These are phyloP conservation scores for Kalaharituber pfeilii DNA, from an alignment of 2,329 filamentous ascomycete genomes.

Conservation along the genomic window DNA sequence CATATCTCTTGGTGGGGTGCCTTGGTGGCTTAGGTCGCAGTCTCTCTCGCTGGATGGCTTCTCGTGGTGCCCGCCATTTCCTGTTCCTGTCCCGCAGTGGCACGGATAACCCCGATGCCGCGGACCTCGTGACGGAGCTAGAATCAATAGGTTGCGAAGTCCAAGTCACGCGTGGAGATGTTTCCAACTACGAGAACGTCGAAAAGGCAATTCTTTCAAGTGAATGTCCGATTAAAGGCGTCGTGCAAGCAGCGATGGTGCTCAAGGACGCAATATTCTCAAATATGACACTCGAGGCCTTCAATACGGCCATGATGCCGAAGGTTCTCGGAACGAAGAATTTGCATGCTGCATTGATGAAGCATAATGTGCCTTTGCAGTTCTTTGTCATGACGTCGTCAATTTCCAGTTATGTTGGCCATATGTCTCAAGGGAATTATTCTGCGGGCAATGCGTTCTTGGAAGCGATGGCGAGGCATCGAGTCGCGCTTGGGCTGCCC, in stretches of 20 bases:
- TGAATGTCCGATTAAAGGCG: slow-evolving; percentile 22
- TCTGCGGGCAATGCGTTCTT: slow-evolving; percentile 35
- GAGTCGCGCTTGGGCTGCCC: slow-evolving; percentile 22
- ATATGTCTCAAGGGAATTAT: slow-evolving; percentile 37
- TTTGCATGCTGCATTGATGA: slow-evolving; percentile 33
- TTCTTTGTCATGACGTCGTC: slow-evolving; percentile 38
- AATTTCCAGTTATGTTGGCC: slow-evolving; percentile 36
- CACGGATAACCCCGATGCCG: slow-evolving; percentile 21
- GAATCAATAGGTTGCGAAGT: slow-evolving; percentile 15
- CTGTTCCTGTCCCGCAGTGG: slow-evolving; percentile 33
- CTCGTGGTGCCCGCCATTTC: slow-evolving; percentile 33
- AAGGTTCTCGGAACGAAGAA: slow-evolving; percentile 40
- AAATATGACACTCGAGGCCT: slow-evolving; percentile 35
- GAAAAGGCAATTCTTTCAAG: neutral
- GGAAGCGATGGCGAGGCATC: slow-evolving; percentile 27
- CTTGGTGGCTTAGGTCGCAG: slow-evolving; percentile 36
- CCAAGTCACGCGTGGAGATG: slow-evolving; percentile 21
- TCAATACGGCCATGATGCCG: slow-evolving; percentile 32
- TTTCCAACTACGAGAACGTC: neutral
- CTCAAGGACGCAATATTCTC: slow-evolving; percentile 22
- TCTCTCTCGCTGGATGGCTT: slow-evolving; percentile 35
- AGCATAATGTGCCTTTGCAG: slow-evolving; percentile 30
- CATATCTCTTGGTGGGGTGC: slow-evolving; percentile 37
- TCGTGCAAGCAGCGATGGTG: slow-evolving; percentile 27
- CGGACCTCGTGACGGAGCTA: slow-evolving; percentile 14